phyloP scores from a whole-genome alignment of 495 filamentous ascomycete genomes.

The Pyrenula aspistea region DNA sequence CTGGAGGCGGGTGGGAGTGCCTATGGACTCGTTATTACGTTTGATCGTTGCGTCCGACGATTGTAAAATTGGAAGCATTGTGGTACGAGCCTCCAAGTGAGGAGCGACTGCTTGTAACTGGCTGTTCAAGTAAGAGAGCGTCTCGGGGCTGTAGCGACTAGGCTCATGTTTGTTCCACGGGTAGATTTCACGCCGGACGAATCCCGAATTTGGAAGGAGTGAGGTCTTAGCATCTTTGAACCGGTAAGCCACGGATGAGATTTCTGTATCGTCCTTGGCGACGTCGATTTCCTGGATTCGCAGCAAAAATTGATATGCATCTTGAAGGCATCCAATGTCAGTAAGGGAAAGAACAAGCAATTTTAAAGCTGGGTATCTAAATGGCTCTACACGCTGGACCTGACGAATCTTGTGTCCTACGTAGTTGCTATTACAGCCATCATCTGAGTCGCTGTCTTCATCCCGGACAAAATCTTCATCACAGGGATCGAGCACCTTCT shows the following conservation, averaged over 20 bases:
- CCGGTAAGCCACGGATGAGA: not conserved
- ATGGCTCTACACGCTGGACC: not conserved
- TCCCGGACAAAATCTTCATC: not conserved
- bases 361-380: constrained; percentile 20
- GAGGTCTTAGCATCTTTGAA: not conserved
- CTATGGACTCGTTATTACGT: constrained; percentile 20
- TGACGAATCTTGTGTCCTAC: not conserved
- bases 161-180: constrained; percentile 90
- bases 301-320: constrained; percentile 53
- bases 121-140: constrained; percentile 53
- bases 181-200: constrained; percentile 77
- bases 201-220: constrained; percentile 50
- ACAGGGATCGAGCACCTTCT: constrained; percentile 55
- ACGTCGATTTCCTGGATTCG: constrained; percentile 15
- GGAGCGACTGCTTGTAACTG: constrained; percentile 54
- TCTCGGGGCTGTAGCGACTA: constrained; percentile 61
- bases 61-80: constrained; percentile 57
- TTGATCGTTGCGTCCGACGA: constrained; percentile 19
- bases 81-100: constrained; percentile 55
- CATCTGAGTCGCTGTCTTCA: constrained; percentile 2
- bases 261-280: constrained; percentile 6
- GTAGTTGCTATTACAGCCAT: too few species aligned
- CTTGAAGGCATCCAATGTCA: constrained; percentile 57
- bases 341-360: constrained; percentile 47
- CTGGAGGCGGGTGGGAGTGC: constrained; percentile 41